phyloP scores from a whole-genome alignment of 2,329 filamentous ascomycete species.

The Dactylellina leptospora region DNA sequence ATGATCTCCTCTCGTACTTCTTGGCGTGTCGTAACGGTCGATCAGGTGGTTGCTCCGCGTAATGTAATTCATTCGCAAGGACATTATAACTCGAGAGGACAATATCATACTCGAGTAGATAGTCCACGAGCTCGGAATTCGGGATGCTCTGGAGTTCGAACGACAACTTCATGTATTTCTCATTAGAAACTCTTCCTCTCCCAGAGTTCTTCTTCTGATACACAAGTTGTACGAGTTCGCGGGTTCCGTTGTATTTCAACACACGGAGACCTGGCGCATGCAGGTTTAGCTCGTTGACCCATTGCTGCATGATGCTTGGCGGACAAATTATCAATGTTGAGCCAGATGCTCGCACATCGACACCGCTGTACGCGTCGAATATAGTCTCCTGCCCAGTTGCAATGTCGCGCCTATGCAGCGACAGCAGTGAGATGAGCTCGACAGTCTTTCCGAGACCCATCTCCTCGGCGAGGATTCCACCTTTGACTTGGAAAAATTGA shows the following conservation, averaged over 20 bases:
- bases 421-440: slow-evolving; percentile 76
- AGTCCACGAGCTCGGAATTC: slow-evolving; percentile 61
- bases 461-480: slow-evolving; percentile 78
- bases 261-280: slow-evolving; percentile 69
- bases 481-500: slow-evolving; percentile 59
- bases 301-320: slow-evolving; percentile 66
- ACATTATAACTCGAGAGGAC: slow-evolving; percentile 74
- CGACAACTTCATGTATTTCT: slow-evolving; percentile 52
- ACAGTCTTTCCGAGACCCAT: slow-evolving; percentile 86
- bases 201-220: slow-evolving; percentile 55
- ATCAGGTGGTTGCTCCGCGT: slow-evolving; percentile 73
- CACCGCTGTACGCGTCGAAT: slow-evolving; percentile 61
- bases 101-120: slow-evolving; percentile 67
- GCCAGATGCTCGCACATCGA: slow-evolving; percentile 64
- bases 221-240: slow-evolving; percentile 31
- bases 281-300: slow-evolving; percentile 68
- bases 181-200: slow-evolving; percentile 56
- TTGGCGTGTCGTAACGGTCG: slow-evolving; percentile 71
- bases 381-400: slow-evolving; percentile 20
- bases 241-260: slow-evolving; percentile 67
- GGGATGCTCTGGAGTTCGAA: slow-evolving; percentile 57
- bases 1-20: slow-evolving; percentile 72
- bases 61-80: slow-evolving; percentile 82
- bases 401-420: slow-evolving; percentile 66
- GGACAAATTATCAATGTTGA: slow-evolving; percentile 69